A percentile compares a stretch with the other conserved stretches of the same genome.
These are phyloP conservation scores for Salvia hispanica DNA, from an alignment of 257 asterid species.

Conservation along the genomic window DNA sequence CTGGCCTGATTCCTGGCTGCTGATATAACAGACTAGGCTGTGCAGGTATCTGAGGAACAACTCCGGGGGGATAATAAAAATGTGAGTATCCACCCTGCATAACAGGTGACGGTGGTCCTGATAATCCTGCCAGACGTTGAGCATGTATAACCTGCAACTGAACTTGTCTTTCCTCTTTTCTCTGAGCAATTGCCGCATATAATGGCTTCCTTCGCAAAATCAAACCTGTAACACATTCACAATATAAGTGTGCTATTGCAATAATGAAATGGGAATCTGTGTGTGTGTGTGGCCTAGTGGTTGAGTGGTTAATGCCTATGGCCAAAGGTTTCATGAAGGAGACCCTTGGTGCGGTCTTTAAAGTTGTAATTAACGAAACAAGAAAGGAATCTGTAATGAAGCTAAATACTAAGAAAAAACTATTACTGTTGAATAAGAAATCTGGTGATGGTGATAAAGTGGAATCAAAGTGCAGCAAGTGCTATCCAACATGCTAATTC, in stretches of 20 bases:
- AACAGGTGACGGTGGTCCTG: conserved; percentile 58
- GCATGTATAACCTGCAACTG: conserved; percentile 62
- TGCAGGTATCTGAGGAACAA: conserved; percentile 55
- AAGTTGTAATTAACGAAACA: no score
- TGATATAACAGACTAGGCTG: conserved; percentile 59
- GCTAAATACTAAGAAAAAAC: background rate
- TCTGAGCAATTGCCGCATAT: conserved; percentile 81
- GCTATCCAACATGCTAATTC: no score
- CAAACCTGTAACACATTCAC: conserved; percentile 47
- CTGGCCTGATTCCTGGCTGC: conserved; percentile 60
- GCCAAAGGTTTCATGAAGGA: no score
- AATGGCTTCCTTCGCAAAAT: conserved; percentile 74
- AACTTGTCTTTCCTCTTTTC: conserved; percentile 80
- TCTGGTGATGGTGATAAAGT: background rate
- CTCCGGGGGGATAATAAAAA: conserved; percentile 58
- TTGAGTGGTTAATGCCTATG: no score
- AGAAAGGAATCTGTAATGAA: conserved; percentile 12
- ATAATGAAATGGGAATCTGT: background rate
- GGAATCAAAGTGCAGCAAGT: background rate
- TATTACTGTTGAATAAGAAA: background rate
- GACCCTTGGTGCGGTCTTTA: no score
- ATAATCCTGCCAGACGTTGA: conserved; percentile 55
- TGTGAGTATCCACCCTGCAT: conserved; percentile 67
- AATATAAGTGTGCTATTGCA: background rate
- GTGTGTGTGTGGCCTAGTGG: no score